These are phyloP conservation scores for Physaria fendleri DNA, from an alignment of 345 rosid genomes.

Conservation along the genomic window DNA sequence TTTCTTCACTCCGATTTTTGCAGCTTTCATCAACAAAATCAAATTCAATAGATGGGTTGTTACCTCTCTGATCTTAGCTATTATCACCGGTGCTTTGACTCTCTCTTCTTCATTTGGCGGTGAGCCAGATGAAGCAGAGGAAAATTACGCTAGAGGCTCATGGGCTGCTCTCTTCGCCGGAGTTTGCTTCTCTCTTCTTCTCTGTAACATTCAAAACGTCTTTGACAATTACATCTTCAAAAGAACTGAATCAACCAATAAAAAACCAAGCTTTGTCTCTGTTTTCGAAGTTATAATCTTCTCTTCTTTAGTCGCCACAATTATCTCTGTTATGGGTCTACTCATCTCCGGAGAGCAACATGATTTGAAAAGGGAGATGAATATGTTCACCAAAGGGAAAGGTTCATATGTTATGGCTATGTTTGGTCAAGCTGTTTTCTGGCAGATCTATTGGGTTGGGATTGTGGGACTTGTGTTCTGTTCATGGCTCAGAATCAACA, in stretches of 20 bases:
- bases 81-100: constrained; percentile 38
- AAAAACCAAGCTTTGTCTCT: constrained; percentile 20
- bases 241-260: neutral
- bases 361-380: constrained; percentile 26
- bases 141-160: constrained; percentile 8
- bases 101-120: constrained; percentile 27
- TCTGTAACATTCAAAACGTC: constrained; percentile 28
- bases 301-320: constrained; percentile 15
- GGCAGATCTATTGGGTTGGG: constrained; percentile 34
- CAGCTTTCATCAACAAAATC: constrained; percentile 15
- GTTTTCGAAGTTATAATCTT: constrained; percentile 25
- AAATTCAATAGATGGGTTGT: constrained; percentile 28
- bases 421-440: constrained; percentile 29
- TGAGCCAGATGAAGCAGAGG: constrained; percentile 25
- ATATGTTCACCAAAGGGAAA: constrained; percentile 16
- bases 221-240: constrained; percentile 21
- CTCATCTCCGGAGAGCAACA: constrained; percentile 22
- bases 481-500: constrained; percentile 25
- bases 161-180: constrained; percentile 28
- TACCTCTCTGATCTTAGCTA: constrained; percentile 19
- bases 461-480: constrained; percentile 28
- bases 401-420: constrained; percentile 23
- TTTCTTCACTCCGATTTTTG: constrained; percentile 24
- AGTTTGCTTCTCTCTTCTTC: constrained; percentile 24
- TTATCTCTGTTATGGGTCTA: constrained; percentile 21